A percentile compares a stretch with the other conserved stretches of the same genome.
phyloP scores from a whole-genome alignment of 2,329 filamentous ascomycete species.

The Venturia nashicola region DNA sequence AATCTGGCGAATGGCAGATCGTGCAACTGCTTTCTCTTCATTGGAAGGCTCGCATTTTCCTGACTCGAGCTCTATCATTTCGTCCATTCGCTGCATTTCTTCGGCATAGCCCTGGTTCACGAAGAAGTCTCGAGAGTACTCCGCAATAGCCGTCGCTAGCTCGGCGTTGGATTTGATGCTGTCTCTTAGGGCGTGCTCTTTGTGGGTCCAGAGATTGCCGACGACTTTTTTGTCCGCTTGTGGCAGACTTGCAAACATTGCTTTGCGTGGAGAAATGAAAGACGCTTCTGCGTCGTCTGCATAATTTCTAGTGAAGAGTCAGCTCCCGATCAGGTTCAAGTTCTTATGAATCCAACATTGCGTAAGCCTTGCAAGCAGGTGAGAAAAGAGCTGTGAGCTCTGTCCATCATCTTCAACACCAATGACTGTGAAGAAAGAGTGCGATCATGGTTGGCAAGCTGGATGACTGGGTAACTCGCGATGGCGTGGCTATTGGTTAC shows the following conservation, averaged over 20 bases:
- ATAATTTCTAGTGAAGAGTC: not conserved
- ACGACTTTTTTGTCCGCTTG: not conserved
- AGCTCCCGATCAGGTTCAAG: not conserved
- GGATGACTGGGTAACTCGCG: too few species aligned
- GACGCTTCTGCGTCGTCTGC: not conserved
- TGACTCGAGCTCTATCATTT: not conserved
- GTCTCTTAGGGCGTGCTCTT: not conserved
- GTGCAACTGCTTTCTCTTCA: slow-evolving; percentile 4
- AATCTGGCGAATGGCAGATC: slow-evolving; percentile 6
- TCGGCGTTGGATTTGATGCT: not conserved
- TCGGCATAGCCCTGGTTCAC: not conserved
- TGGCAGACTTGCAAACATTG: not conserved
- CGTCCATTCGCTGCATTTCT: not conserved
- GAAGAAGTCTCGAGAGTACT: not conserved
- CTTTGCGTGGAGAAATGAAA: slow-evolving; percentile 2
- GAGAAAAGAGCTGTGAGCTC: not conserved
- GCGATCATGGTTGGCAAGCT: too few species aligned
- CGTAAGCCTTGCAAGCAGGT: not conserved
- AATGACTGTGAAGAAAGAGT: not conserved
- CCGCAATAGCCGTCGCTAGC: not conserved
- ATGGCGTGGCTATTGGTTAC: too few species aligned
- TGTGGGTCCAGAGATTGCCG: not conserved
- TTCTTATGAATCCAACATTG: not conserved
- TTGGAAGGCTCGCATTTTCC: not conserved
- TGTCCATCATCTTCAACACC: not conserved